Conservation (phyloP, 352 stramenopile species). For the Phytophthora constricta region DNA sequence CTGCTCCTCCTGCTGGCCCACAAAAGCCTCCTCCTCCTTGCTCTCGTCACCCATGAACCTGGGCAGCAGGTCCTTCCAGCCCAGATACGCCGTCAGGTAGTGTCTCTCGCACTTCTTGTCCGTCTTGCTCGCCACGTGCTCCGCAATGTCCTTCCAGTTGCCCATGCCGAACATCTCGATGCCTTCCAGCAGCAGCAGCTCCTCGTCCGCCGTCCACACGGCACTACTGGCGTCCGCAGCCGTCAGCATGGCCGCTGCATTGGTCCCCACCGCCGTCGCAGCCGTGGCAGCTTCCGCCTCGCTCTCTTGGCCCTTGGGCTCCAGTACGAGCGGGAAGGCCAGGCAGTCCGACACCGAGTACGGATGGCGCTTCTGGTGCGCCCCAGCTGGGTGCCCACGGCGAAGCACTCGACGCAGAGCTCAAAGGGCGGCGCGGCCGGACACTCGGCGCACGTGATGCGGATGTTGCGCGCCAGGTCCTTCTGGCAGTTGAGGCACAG, state of each 20-base stretch:
- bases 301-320: slow-evolving; percentile 31
- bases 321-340: slow-evolving; percentile 74
- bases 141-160: slow-evolving; percentile 96
- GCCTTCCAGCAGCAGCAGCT: slow-evolving; percentile 95
- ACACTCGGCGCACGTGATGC: slow-evolving; percentile 86
- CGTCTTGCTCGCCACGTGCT: slow-evolving; percentile 86
- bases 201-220: slow-evolving; percentile 95
- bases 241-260: slow-evolving; percentile 20
- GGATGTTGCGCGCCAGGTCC: slow-evolving; percentile 84
- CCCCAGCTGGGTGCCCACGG: slow-evolving; percentile 77
- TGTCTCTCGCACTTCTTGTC: slow-evolving; percentile 91
- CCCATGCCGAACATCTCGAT: slow-evolving; percentile 96
- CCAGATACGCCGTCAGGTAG: slow-evolving; percentile 87
- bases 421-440: slow-evolving; percentile 55
- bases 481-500: slow-evolving; percentile 89
- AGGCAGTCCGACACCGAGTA: slow-evolving; percentile 88
- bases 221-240: slow-evolving; percentile 16
- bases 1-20: background rate
- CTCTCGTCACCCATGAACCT: slow-evolving; percentile 67
- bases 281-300: background rate
- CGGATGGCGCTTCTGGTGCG: slow-evolving; percentile 82
- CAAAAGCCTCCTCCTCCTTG: slow-evolving; percentile 24
- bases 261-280: slow-evolving; percentile 27
- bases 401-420: slow-evolving; percentile 97
- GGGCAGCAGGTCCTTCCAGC: slow-evolving; percentile 60